phyloP scores from a whole-genome alignment of 805 yeast species.

The Huiozyma sinensis region DNA sequence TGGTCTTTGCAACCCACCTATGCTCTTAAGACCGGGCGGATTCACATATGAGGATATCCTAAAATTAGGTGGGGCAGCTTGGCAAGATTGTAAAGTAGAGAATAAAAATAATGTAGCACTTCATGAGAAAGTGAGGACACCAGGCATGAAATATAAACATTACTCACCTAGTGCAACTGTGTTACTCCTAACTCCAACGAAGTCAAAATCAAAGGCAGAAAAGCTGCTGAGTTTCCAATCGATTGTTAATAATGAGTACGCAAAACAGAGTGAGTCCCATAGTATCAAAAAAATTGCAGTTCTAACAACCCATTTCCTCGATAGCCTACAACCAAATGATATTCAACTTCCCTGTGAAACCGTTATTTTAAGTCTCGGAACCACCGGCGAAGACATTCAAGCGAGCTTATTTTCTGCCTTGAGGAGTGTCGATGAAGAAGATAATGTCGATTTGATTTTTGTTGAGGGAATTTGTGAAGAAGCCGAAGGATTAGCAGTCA shows the following conservation, averaged over 20 bases:
- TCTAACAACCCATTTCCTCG: slow-evolving; percentile 32
- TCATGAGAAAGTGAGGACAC: slow-evolving; percentile 77
- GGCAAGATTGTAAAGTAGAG: slow-evolving; percentile 57
- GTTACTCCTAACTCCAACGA: slow-evolving; percentile 45
- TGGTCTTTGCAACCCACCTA: slow-evolving; percentile 77
- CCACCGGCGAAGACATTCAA: slow-evolving; percentile 47
- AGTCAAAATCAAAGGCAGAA: slow-evolving; percentile 28
- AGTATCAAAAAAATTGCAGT: slow-evolving; percentile 39
- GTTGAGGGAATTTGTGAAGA: slow-evolving; percentile 73
- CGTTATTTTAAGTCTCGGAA: slow-evolving; percentile 32
- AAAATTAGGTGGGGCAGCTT: slow-evolving; percentile 50
- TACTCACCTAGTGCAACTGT: slow-evolving; percentile 88
- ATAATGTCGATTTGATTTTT: slow-evolving; percentile 54
- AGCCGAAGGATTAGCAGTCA: slow-evolving; percentile 84
- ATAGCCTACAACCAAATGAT: not conserved
- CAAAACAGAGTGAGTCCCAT: slow-evolving; percentile 3
- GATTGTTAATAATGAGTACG: slow-evolving; percentile 11
- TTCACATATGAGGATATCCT: slow-evolving; percentile 68
- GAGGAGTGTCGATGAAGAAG: slow-evolving; percentile 62
- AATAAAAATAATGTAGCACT: slow-evolving; percentile 45
- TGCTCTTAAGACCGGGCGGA: slow-evolving; percentile 91
- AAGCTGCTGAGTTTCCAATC: slow-evolving; percentile 23
- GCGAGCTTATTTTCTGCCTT: slow-evolving; percentile 61
- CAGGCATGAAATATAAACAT: slow-evolving; percentile 96
- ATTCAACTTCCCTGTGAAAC: not conserved